Conservation (phyloP, 2,329 filamentous ascomycete species). For the Dothideomycetes sp. region DNA sequence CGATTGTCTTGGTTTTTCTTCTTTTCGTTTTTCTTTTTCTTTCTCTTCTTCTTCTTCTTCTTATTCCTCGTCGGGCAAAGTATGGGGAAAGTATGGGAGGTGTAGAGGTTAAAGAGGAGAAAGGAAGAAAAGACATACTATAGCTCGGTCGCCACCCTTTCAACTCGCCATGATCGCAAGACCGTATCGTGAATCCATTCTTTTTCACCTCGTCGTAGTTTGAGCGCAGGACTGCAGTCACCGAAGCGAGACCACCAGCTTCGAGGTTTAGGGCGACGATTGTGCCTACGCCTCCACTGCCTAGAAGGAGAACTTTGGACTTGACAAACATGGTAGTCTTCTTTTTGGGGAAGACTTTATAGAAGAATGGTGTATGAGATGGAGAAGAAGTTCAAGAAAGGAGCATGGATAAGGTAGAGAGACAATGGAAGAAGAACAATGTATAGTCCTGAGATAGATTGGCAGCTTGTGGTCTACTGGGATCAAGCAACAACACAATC, state of each 20-base stretch:
- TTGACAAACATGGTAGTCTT: neutral
- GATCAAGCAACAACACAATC: too few relatives aligned
- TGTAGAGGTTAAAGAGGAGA: too few relatives aligned
- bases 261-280: conserved; percentile 46
- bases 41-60: too few relatives aligned
- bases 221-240: conserved; percentile 46
- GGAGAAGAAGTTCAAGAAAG: too few relatives aligned
- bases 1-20: neutral
- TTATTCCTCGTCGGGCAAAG: too few relatives aligned
- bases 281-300: conserved; percentile 44
- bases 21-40: neutral
- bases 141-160: conserved; percentile 9
- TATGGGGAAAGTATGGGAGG: too few relatives aligned
- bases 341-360: too few relatives aligned
- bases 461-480: too few relatives aligned
- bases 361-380: too few relatives aligned
- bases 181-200: conserved; percentile 10
- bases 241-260: conserved; percentile 34
- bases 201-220: conserved; percentile 39
- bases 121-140: neutral
- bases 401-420: too few relatives aligned
- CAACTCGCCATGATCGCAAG: neutral
- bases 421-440: too few relatives aligned
- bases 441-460: too few relatives aligned
- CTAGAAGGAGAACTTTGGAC: conserved; percentile 37